Base-by-base conservation (phyloP, 768 basidiomycete genomes). In the Tubosaeta sp. region DNA sequence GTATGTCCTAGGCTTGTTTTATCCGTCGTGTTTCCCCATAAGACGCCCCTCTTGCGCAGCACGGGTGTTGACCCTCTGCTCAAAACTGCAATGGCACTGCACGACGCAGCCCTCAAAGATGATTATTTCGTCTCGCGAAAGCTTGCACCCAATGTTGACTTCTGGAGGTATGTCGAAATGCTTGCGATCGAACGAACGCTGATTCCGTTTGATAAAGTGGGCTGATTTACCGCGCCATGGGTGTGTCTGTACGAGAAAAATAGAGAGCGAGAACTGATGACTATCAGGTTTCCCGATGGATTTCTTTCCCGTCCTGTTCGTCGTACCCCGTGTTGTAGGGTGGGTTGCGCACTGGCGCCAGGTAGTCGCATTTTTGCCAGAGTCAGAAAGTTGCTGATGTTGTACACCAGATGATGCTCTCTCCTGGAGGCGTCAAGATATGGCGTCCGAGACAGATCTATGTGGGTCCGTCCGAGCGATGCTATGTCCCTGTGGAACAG, bases 301-400 rank as follows among this genome's bases (percentile, higher is more conserved):
- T 71, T 94, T 89, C 69, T 94, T 94, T 82, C 92, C 93, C 0
- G 92, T 95, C 19, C 72, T 95, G 29, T 95, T 95, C 62, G 91
- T 86, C 18, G 91, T 95, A 3, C 93, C 93, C 2, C 82, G 93
- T 19, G 90, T 95, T 8, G 90, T 91, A 24, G 92, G 93, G 18
- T 94, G 92, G 93, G 74, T 94, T 8, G 89, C 91, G 0, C 92
- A 94, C 68, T 94, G 92, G 92, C 77, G 89, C 48, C 89, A 90
- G 78, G 87, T 83, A 49, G 47, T 68, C 55, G 14, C 27, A 11
- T 18, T 49, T 40, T 46, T 27, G 14, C 24, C 46, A 41, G n/a
- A 22, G 4, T 32, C 18, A 12, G 42, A 29, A 22, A n/a, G 38
- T 40, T 46, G 31, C 42, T 59, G 39, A 55, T 32, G 13, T 27